Base-by-base conservation (phyloP, 257 asterid genomes). In the Jasminum sambac region DNA sequence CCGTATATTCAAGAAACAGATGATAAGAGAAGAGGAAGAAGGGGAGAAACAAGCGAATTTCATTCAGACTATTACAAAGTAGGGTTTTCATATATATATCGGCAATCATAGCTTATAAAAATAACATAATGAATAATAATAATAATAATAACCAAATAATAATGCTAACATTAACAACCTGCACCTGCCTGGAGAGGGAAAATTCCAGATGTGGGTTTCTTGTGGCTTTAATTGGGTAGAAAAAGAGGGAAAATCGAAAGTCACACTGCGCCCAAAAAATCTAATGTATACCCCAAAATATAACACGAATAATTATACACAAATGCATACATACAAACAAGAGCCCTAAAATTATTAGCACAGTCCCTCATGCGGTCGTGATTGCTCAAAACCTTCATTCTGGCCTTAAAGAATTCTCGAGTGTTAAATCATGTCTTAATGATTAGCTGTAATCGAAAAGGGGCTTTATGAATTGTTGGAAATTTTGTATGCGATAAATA, bases 241-340 rank as follows among this genome's bases (percentile, higher is more conserved):
- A 52, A 38, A 69, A 38, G 76, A 65, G 79, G 83, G 74, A 75
- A 79, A 74, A 61, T 71, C 79, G 71, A 79, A 78, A 79, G 64
- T 71, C 63, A 69, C 76, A 70, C 73, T 76, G 82, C 76, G 72
- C 74, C 60, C 42, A 19, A 11, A 21, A 58, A 67, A 5, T 69
- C 23, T 2, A 42, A 5, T 12, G 2, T 46, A 26, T 17, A 59
- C 23, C 30, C 0, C 4, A 24, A 44, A 6, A 43, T 17, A 14
- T 25, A 64, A n/a, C 39, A 63, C 6, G 25, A 38, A 52, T 14
- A 55, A 21, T 57, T 36, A 40, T 39, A 38, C 50, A 16, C n/a
- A n/a, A n/a, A n/a, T n/a, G n/a, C 11, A 46, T 59, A 61, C 4
- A 52, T 14, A 64, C 11, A 23, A 44, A 68, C 38, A 13, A 67